A percentile compares a stretch with the other conserved stretches of the same genome.
These are phyloP conservation scores for Entomortierella parvispora DNA, from an alignment of 192 early-diverging fungal species.

Conservation along the genomic window DNA sequence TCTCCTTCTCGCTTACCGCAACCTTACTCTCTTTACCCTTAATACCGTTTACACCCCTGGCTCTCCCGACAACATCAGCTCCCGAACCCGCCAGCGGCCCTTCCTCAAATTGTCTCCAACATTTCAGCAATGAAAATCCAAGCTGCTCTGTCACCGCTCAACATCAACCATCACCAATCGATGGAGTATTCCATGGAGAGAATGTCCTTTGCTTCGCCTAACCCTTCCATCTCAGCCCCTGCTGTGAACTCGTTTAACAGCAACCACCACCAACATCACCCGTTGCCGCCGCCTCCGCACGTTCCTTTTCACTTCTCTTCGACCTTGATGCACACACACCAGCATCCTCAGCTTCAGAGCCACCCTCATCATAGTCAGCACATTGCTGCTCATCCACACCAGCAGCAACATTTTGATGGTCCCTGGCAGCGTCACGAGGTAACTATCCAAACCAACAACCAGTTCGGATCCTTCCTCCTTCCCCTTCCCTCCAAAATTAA, in stretches of 20 bases:
- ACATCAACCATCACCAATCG: constrained; percentile 26
- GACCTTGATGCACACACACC: not conserved
- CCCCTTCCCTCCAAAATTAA: not conserved
- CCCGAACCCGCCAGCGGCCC: not conserved
- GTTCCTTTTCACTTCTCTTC: not conserved
- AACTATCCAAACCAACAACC: not conserved
- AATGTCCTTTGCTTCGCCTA: constrained; percentile 22
- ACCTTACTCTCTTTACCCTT: not conserved
- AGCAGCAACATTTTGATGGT: constrained; percentile 11
- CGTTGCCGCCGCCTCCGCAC: not conserved
- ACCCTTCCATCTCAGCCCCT: constrained; percentile 21
- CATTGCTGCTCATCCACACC: not conserved
- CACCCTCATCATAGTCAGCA: not conserved
- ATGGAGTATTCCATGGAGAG: constrained; percentile 44
- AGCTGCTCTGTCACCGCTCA: constrained; percentile 27
- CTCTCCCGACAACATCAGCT: not conserved
- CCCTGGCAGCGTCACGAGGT: constrained; percentile 49
- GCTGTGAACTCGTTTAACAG: constrained; percentile 7
- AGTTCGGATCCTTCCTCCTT: not conserved
- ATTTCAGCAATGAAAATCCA: constrained; percentile 22
- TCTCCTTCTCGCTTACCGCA: not conserved
- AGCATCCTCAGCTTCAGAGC: not conserved
- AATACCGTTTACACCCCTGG: not conserved
- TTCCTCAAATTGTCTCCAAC: not conserved
- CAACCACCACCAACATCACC: constrained; percentile 7